These are phyloP conservation scores for Aspergillus quadricinctus DNA, from an alignment of 2,329 filamentous ascomycete genomes.

Conservation along the genomic window DNA sequence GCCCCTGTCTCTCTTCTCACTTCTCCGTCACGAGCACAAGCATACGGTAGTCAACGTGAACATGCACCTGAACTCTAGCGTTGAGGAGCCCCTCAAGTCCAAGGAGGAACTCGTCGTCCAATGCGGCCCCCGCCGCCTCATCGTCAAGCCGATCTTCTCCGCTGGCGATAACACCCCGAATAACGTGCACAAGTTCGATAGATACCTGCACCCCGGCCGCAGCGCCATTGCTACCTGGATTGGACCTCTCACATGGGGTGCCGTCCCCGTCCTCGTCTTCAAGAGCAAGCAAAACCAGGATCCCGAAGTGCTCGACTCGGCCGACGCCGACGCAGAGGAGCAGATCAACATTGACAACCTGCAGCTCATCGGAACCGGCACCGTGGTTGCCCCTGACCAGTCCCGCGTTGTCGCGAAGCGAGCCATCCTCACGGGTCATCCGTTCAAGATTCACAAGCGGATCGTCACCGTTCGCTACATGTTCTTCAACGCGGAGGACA, in stretches of 20 bases:
- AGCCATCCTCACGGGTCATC: constrained; percentile 88
- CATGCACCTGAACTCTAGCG: constrained; percentile 76
- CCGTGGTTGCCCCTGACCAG: constrained; percentile 71
- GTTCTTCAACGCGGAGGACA: constrained; percentile 97
- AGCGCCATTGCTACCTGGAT: constrained; percentile 86
- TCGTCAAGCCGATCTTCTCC: constrained; percentile 88
- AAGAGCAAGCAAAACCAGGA: constrained; percentile 45
- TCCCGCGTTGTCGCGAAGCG: constrained; percentile 85
- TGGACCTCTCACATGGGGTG: constrained; percentile 87
- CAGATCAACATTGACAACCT: constrained; percentile 44
- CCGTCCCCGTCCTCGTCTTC: constrained; percentile 87
- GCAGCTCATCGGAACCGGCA: constrained; percentile 79
- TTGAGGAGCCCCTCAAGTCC: constrained; percentile 71
- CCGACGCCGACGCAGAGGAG: constrained; percentile 40
- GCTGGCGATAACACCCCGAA: constrained; percentile 86
- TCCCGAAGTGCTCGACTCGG: constrained; percentile 41
- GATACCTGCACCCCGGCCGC: constrained; percentile 84
- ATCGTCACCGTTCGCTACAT: constrained; percentile 97
- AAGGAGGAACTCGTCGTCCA: constrained; percentile 92
- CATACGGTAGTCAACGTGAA: constrained; percentile 84
- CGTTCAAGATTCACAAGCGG: constrained; percentile 98
- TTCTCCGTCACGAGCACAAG: constrained; percentile 94
- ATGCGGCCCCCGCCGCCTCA: constrained; percentile 79
- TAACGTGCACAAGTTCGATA: constrained; percentile 94
- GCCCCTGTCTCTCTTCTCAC: constrained; percentile 74